These are phyloP conservation scores for Sanghuangporus sanghuang DNA, from an alignment of 1,284 basidiomycete species.

Conservation along the genomic window DNA sequence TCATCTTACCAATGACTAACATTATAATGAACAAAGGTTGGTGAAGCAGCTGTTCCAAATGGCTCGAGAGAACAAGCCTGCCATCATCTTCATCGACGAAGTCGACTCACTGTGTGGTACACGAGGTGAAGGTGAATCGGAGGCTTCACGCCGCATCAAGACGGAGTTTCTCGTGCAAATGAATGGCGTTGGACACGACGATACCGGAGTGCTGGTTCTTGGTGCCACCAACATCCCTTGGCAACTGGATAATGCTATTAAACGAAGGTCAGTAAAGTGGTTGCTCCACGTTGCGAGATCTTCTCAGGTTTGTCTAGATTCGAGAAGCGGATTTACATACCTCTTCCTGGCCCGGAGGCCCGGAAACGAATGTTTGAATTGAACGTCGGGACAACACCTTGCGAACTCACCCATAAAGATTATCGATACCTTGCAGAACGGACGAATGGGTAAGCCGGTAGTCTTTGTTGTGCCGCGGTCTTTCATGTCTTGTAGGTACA, in stretches of 20 bases:
- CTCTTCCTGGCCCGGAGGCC: constrained; percentile 92
- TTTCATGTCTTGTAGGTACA: constrained; percentile 50
- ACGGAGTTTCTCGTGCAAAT: constrained; percentile 98
- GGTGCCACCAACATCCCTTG: constrained; percentile 98
- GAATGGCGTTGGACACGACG: constrained; percentile 98
- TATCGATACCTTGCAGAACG: constrained; percentile 78
- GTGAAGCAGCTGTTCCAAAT: constrained; percentile 97
- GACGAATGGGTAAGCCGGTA: constrained; percentile 71
- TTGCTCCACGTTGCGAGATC: neutral
- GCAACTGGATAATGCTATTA: constrained; percentile 97
- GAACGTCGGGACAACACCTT: constrained; percentile 92
- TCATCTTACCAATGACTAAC: neutral
- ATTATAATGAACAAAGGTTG: constrained; percentile 45
- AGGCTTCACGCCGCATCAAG: constrained; percentile 95
- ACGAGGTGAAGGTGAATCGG: constrained; percentile 93
- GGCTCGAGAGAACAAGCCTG: constrained; percentile 93
- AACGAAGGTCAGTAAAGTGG: constrained; percentile 64
- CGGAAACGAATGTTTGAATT: constrained; percentile 95
- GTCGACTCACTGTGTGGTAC: constrained; percentile 96
- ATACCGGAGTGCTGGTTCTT: constrained; percentile 96
- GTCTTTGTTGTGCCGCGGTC: neutral
- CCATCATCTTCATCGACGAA: constrained; percentile 99
- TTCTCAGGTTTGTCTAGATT: constrained; percentile 48
- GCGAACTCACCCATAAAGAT: constrained; percentile 75
- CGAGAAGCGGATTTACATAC: constrained; percentile 98